Evolutionary conservation across 1,284 basidiomycete genomes (phyloP), one percentile per base, ranked within the genome.

Genomic region (Macrocystidia cucumis): DNA sequence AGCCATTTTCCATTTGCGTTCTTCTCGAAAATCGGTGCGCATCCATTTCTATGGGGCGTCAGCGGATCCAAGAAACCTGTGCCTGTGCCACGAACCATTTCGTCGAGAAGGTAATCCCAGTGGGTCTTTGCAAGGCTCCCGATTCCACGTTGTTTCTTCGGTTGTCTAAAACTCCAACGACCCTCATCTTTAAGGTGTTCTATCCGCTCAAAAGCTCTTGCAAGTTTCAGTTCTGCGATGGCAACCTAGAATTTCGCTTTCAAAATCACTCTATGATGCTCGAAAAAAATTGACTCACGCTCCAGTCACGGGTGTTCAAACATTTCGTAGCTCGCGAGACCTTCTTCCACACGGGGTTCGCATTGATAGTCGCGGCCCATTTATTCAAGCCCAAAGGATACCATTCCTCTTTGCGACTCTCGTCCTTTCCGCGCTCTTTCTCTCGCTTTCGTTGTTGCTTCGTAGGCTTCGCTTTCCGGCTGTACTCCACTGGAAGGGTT

Each of bases 81-180:
- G 20, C 14, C 16, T 39, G 30, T 3, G 14, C 29, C 17, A 42
- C 13, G 16, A 19, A 89, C 90, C 91, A 98, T 91, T 62, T 98
- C 96, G 43, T 98, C 96, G 54, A 98, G 63, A 19, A 98, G 65
- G 57, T 92, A 89, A 57, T 98, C 96, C 90, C 91, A 95, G 49
- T 98, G 92, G 0, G 85, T 77, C 59, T 98, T 98, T 4, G 69
- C 66, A 22, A 89, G 59, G 1, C 80, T 76, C 5, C 91, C 90
- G 9, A 81, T 63, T 5, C 80, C 84, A 36, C 88, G 73, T 49
- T 93, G 88, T 58, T 95, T 96, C 63, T 96, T 97, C 1, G 91
- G 90, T 51, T 99, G 96, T 31, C 93, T 69, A 52, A 96, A 90
- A 49, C 87, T 88, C 96, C 96, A 99, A 19, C 77, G 68, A 1